Conservation (phyloP, 805 yeast genomes). For the Pichia rugopelliculosa region DNA sequence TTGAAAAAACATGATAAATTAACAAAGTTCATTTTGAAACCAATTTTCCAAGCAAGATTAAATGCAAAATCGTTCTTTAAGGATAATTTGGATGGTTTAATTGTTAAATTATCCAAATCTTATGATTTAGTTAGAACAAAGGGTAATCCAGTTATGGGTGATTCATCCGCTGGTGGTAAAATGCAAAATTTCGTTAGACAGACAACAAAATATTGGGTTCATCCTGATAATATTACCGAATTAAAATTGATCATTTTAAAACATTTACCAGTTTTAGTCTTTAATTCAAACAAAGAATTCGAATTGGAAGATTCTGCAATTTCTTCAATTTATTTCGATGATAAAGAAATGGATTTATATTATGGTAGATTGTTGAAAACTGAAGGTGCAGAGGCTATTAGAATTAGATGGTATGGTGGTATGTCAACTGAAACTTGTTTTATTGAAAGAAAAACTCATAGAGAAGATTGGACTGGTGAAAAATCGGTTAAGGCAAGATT, state of each 20-base stretch:
- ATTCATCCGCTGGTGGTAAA: conserved; percentile 94
- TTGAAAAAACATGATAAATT: conserved; percentile 94
- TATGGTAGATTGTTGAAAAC: conserved; percentile 91
- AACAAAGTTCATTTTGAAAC: conserved; percentile 73
- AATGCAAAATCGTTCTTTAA: conserved; percentile 94
- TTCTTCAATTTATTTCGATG: conserved; percentile 93
- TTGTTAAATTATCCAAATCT: conserved; percentile 80
- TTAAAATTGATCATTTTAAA: conserved; percentile 85
- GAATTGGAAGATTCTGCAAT: conserved; percentile 93
- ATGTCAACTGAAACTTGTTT: conserved; percentile 89
- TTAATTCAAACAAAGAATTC: conserved; percentile 93
- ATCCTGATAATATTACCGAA: conserved; percentile 96
- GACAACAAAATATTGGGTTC: conserved; percentile 99
- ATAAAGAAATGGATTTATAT: conserved; percentile 80
- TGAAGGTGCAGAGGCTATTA: conserved; percentile 98
- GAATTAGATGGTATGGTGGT: conserved; percentile 99
- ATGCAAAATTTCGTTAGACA: conserved; percentile 98
- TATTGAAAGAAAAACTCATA: conserved; percentile 94
- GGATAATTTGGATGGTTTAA: conserved; percentile 84
- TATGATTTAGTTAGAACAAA: conserved; percentile 93
- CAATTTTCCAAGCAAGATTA: conserved; percentile 87
- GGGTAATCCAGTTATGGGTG: conserved; percentile 93
- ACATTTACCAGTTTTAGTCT: conserved; percentile 94
- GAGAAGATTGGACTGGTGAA: conserved; percentile 99
- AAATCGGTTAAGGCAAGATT: conserved; percentile 98